Base-by-base conservation (phyloP, 140 eudicot genomes). In the Erigeron philadelphicus region DNA sequence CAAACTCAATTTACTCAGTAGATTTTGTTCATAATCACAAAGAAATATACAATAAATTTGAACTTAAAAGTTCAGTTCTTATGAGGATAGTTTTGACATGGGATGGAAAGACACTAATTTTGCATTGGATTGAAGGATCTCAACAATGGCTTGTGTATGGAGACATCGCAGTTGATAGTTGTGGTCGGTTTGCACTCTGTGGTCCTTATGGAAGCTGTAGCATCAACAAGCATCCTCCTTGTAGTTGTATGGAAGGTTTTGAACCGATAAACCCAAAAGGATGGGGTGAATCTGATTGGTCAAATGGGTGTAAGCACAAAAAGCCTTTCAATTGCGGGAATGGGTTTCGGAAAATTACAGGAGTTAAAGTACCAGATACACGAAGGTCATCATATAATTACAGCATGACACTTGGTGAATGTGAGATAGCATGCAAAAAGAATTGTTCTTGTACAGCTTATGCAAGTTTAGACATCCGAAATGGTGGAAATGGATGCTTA, bases 211-310 rank as follows among this genome's bases (percentile, higher is more conserved):
- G 77, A 42, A 61, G 42, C 5, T 78, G 67, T 45, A 72, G 70
- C 42, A 75, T 44, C 9, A 25, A 60, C 31, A 75, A 23, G 53
- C 55, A 67, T 13, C 75, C 80, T 10, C 75, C 80, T 2, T 75
- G 71, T 52, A 75, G 38, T 68, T 75, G 80, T 75, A 48, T 75
- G 70, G 57, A 75, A 9, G 80, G 80, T 35, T 75, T 75, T 19
- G 80, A 59, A 41, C 80, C 80, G 49, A 65, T 2, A 60, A 3
- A 43, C 18, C 42, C 13, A 13, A 17, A 67, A 40, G 40, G 68
- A 59, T 75, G 70, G 75, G 43, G 61, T 6, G 62, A 35, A 15
- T 69, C 70, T 0, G 80, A 75, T 42, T 75, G 80, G 80, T 61
- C 74, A n/a, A 40, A 47, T 12, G 79, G 79, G 69, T 75, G 79